Conservation (phyloP, 1,284 basidiomycete genomes). For the Porodaedalea pini region DNA sequence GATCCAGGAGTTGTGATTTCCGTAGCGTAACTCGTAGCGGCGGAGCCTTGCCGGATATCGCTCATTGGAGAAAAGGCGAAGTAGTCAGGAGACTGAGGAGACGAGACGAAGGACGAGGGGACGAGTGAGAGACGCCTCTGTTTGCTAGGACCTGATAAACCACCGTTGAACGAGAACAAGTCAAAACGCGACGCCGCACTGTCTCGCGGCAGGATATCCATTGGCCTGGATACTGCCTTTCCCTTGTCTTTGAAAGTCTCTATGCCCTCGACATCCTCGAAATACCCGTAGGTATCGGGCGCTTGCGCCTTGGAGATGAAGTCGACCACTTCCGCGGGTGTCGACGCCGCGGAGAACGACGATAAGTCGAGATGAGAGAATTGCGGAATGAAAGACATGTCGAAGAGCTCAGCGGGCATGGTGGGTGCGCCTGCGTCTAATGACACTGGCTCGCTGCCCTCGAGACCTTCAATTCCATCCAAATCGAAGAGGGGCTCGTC, state of each 20-base stretch:
- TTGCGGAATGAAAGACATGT: constrained; percentile 19
- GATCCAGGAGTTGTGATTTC: constrained; percentile 17
- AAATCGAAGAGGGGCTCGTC: constrained; percentile 50
- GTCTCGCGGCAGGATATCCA: constrained; percentile 19
- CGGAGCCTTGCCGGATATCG: not conserved
- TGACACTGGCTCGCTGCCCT: not conserved
- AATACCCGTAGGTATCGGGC: not conserved
- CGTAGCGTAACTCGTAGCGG: constrained; percentile 11
- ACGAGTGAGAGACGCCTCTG: not conserved
- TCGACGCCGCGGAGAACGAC: constrained; percentile 16
- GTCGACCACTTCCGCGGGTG: constrained; percentile 18
- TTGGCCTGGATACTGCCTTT: constrained; percentile 18
- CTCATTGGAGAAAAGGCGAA: constrained; percentile 16
- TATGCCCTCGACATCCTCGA: not conserved
- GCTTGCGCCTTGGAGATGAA: constrained; percentile 10
- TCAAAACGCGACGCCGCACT: constrained; percentile 12
- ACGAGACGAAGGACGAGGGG: constrained; percentile 13
- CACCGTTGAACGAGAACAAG: constrained; percentile 15
- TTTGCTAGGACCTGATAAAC: constrained; percentile 10
- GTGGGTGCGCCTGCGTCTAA: not conserved
- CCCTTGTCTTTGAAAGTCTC: constrained; percentile 16
- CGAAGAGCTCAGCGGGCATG: constrained; percentile 12
- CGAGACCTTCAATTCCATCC: constrained; percentile 41
- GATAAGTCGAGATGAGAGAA: constrained; percentile 17
- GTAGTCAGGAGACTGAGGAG: constrained; percentile 10